Percentiles rank a stretch among this genome's conserved stretches.
phyloP scores from a whole-genome alignment of 768 basidiomycete genomes.

The Xerocomellus intermedius region DNA sequence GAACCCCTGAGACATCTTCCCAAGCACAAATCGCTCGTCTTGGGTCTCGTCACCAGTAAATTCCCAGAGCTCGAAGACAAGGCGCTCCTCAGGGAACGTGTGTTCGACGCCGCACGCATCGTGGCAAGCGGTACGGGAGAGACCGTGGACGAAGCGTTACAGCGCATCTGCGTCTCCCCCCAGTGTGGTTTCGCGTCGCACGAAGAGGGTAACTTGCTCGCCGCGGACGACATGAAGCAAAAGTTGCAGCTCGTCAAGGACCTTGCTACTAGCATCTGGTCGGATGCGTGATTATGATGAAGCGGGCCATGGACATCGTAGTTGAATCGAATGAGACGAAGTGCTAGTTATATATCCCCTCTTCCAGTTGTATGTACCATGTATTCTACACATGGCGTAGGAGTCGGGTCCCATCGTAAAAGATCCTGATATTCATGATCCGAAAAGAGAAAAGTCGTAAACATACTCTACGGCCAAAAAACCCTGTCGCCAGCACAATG shows the following conservation, averaged over 20 bases:
- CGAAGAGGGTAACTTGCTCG: constrained; percentile 43
- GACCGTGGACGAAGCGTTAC: constrained; percentile 38
- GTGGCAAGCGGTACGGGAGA: constrained; percentile 40
- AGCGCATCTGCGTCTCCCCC: constrained; percentile 44
- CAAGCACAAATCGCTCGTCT: constrained; percentile 38
- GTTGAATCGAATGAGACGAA: background rate
- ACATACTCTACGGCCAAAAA: background rate
- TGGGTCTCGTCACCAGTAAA: constrained; percentile 46
- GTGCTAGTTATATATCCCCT: background rate
- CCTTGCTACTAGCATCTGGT: constrained; percentile 39
- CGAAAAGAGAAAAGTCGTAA: background rate
- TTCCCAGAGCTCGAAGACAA: constrained; percentile 43
- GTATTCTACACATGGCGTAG: background rate
- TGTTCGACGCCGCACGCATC: constrained; percentile 43
- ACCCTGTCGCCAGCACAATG: constrained; percentile 1
- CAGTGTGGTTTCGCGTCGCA: constrained; percentile 54
- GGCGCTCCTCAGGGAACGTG: constrained; percentile 37
- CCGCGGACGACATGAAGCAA: constrained; percentile 34
- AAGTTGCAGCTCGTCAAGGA: constrained; percentile 33
- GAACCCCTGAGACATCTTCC: constrained; percentile 33
- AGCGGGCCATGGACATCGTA: background rate
- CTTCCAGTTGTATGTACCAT: background rate
- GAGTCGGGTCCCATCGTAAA: background rate
- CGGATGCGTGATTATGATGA: constrained; percentile 15
- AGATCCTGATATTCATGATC: background rate